These are phyloP conservation scores for Linnemannia schmuckeri DNA, from an alignment of 192 early-diverging fungal species.

Conservation along the genomic window DNA sequence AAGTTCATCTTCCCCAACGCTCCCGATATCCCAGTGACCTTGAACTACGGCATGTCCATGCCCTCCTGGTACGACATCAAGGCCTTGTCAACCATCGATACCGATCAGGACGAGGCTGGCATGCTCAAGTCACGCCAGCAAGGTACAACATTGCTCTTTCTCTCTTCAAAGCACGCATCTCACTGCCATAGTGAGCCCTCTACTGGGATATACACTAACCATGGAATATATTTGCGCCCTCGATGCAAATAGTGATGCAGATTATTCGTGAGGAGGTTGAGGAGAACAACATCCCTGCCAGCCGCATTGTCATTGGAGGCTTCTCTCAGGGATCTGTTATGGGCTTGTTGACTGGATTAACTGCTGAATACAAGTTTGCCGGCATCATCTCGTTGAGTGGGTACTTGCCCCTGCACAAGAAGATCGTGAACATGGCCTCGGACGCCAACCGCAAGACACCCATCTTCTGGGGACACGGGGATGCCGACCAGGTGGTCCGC, in stretches of 20 bases:
- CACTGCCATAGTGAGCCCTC: not conserved
- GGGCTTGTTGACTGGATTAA: conserved; percentile 79
- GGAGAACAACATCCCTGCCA: conserved; percentile 76
- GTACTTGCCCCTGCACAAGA: conserved; percentile 77
- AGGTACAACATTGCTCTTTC: conserved; percentile 1
- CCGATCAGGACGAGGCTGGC: conserved; percentile 79
- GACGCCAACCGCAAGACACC: conserved; percentile 80
- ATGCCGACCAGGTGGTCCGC: conserved; percentile 77
- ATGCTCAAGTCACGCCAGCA: conserved; percentile 65
- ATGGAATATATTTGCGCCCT: not conserved
- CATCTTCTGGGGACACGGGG: conserved; percentile 90
- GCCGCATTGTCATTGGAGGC: conserved; percentile 94
- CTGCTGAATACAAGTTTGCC: conserved; percentile 70
- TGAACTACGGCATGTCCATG: conserved; percentile 89
- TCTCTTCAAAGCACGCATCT: not conserved
- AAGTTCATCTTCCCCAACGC: conserved; percentile 95
- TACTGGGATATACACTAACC: not conserved
- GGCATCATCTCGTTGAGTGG: conserved; percentile 73
- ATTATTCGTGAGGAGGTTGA: conserved; percentile 82
- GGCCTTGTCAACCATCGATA: conserved; percentile 60
- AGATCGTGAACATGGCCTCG: conserved; percentile 67
- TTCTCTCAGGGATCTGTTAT: conserved; percentile 94
- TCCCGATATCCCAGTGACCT: conserved; percentile 72
- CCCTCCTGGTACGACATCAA: conserved; percentile 94
- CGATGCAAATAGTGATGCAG: conserved; percentile 27